A percentile compares a stretch with the other conserved stretches of the same genome.
These are phyloP conservation scores for Gnomoniopsis smithogilvyi DNA, from an alignment of 2,329 filamentous ascomycete genomes.

Conservation along the genomic window DNA sequence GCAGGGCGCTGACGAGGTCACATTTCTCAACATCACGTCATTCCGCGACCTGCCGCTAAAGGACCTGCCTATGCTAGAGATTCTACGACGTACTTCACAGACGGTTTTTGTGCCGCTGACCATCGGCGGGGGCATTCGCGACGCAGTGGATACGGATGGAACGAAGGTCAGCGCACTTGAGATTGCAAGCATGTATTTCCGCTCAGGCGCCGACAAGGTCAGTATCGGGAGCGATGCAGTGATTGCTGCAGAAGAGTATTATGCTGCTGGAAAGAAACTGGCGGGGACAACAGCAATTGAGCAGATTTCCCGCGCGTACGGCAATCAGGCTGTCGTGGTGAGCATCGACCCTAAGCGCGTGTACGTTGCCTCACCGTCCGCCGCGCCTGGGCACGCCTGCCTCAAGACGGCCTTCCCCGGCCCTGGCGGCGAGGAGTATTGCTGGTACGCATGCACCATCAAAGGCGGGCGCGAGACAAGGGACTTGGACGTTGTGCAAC, in stretches of 20 bases:
- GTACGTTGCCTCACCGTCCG: conserved; percentile 60
- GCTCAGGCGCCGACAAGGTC: conserved; percentile 94
- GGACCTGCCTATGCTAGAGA: conserved; percentile 94
- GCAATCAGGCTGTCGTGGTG: conserved; percentile 94
- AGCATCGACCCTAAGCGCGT: conserved; percentile 91
- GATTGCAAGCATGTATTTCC: conserved; percentile 96
- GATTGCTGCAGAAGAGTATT: conserved; percentile 87
- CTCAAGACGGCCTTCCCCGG: conserved; percentile 69
- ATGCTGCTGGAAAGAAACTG: conserved; percentile 64
- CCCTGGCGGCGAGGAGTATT: conserved; percentile 72
- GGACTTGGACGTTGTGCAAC: conserved; percentile 87
- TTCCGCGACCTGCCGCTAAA: conserved; percentile 93
- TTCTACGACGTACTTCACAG: conserved; percentile 79
- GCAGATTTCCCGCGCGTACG: conserved; percentile 89
- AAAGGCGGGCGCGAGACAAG: conserved; percentile 93
- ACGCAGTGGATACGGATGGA: conserved; percentile 86
- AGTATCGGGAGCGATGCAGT: conserved; percentile 96
- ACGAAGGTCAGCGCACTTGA: conserved; percentile 84
- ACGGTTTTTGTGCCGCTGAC: conserved; percentile 96
- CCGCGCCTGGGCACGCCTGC: conserved; percentile 67
- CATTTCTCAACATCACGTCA: conserved; percentile 96
- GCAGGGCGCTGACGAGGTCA: conserved; percentile 93
- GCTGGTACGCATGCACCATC: conserved; percentile 98
- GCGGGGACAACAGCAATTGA: conserved; percentile 89
- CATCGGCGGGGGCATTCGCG: conserved; percentile 91